Base-by-base conservation (phyloP, 495 filamentous ascomycete genomes). In the Pyrenopolyporus hunteri region DNA sequence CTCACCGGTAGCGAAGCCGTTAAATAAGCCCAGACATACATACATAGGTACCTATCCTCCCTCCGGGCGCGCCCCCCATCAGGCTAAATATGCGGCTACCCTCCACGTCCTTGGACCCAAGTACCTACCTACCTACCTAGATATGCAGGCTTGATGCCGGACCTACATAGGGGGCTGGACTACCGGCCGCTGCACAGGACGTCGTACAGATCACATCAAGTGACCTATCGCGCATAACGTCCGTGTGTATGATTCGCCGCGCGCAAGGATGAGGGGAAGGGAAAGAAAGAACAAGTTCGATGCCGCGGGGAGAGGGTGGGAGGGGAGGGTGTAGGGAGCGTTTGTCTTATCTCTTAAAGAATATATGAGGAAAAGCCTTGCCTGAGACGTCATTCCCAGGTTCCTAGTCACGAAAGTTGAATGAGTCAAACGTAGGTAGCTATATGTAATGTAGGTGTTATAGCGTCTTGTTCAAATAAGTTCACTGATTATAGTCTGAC, bases 201-300 rank as follows among this genome's bases (percentile, higher is more conserved):
- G 48, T 58, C 6, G 60, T 44, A 58, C 60, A 43, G 1, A 43
- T 64, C 54, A 58, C 32, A 49, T 64, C 60, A 58, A 48, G 42
- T 58, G 60, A 58, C 60, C 26, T 16, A 2, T 2, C 16, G 13
- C 11, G 17, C 7, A 9, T 17, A 1, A 29, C 1, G 9, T 26
- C 37, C 4, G 4, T 6, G 16, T 7, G n/a, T n/a, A n/a, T 56
- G 52, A 56, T 56, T 56, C 52, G 52, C 14, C 36, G 6, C 50
- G 10, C 20, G 20, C 28, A 8, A 9, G 9, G 26, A 9, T 5
- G 26, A 9, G 9, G 26, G 9, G 26, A 29, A 29, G 9, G 35
- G n/a, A 51, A 25, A 6, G 17, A 19, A 19, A 17, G 44, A 42
- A 32, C 39, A 52, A 40, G 52, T 9, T 37, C 52, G 52, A 52